These are phyloP conservation scores for Venturia effusa DNA, from an alignment of 2,329 filamentous ascomycete species.

Conservation along the genomic window DNA sequence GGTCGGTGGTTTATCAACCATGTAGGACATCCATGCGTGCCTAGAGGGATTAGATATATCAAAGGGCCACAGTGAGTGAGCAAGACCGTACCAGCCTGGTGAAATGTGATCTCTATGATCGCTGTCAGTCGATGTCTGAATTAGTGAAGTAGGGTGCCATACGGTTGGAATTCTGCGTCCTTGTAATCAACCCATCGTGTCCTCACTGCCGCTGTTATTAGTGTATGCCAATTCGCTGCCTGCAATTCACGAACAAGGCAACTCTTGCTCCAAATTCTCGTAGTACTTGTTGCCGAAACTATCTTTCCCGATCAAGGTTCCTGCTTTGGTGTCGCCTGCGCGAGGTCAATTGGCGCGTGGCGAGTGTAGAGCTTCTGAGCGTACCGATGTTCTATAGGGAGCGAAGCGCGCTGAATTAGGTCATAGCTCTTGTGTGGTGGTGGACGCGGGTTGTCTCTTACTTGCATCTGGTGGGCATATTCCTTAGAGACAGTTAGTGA, in stretches of 20 bases:
- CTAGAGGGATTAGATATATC: constrained; percentile 24
- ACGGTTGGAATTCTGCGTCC: constrained; percentile 72
- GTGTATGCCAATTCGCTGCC: constrained; percentile 8
- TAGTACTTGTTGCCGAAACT: constrained; percentile 95
- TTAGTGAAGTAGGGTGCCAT: constrained; percentile 48
- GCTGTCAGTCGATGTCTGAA: background rate
- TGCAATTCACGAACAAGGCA: constrained; percentile 56
- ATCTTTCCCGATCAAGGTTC: constrained; percentile 73
- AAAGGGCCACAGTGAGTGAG: background rate
- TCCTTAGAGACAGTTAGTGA: constrained; percentile 48
- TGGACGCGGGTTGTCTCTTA: constrained; percentile 41
- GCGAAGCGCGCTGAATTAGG: constrained; percentile 14
- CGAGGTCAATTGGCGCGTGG: constrained; percentile 1
- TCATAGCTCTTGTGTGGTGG: constrained; percentile 18
- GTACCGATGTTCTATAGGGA: constrained; percentile 27
- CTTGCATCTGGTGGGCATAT: constrained; percentile 84
- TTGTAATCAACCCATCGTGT: constrained; percentile 98
- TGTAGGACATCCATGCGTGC: constrained; percentile 96
- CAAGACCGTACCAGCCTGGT: background rate
- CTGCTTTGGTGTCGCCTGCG: constrained; percentile 90
- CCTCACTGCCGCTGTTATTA: constrained; percentile 49
- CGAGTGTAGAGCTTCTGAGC: background rate
- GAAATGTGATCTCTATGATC: background rate
- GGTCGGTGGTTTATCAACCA: constrained; percentile 75
- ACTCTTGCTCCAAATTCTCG: constrained; percentile 82